Base-by-base conservation (phyloP, 352 stramenopile genomes). In the Phytophthora citrophthora region DNA sequence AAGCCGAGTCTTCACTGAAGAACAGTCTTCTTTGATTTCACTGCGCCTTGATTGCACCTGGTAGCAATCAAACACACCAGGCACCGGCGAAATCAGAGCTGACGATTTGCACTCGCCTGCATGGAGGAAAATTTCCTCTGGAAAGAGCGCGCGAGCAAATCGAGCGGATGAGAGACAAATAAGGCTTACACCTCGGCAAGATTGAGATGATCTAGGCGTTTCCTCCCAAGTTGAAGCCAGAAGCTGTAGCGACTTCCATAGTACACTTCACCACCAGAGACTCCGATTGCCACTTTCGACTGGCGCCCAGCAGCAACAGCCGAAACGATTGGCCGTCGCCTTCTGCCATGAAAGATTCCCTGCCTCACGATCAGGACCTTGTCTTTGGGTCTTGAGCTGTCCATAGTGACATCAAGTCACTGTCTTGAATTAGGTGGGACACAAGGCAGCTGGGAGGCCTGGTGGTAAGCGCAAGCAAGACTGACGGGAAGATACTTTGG, bases 391-490 rank as follows among this genome's bases (percentile, higher is more conserved):
- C 31, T 49, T 16, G 49, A 53, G 29, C 48, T 60, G 58, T 34
- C 29, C 29, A 34, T 34, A 34, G 29, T 34, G 29, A 34, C 29
- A 34, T 34, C 29, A 34, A 34, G 29, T 34, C 29, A 34, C 29
- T 34, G 29, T 34, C 29, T 34, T 34, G 29, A 34, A 34, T 34
- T 34, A 34, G 29, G 49, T 49, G 38, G 41, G 46, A 60, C 51
- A 57, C 5, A 12, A 13, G 12, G 55, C 62, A 61, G 41, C 55
- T 64, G 58, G 31, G 27, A 15, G 13, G n/a, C 29, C 16, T 36
- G 41, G 62, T 46, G 56, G 62, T 70, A 70, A 70, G 62, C 55
- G 41, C 62, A 49, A 49, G 55, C 62, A 54, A 49, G 15, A 34
- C n/a, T 41, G 29, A 34, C 29, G 18, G 31, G 13, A 62, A 57